Conservation (phyloP, 768 basidiomycete species). For the Cystofilobasidium ferigula region DNA sequence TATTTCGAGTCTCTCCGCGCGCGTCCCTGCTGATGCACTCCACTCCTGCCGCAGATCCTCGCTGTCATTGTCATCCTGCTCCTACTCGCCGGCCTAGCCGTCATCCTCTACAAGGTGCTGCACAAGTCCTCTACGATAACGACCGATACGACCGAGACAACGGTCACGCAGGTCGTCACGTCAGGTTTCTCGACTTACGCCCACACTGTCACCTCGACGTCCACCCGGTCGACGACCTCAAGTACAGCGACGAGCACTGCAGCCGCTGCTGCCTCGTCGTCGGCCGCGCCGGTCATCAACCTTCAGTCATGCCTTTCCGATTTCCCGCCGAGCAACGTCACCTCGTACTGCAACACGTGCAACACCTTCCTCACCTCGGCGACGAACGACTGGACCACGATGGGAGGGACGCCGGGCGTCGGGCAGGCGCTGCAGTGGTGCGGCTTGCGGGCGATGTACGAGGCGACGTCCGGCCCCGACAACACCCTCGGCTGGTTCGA, state of each 20-base stretch:
- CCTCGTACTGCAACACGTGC: conserved; percentile 35
- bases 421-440: conserved; percentile 38
- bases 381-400: conserved; percentile 35
- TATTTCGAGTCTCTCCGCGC: neutral
- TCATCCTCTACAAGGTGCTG: conserved; percentile 10
- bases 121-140: neutral
- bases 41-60: neutral
- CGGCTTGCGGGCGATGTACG: conserved; percentile 33
- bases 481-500: conserved; percentile 25
- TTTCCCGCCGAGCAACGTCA: conserved; percentile 28
- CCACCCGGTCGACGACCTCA: neutral
- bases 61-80: conserved; percentile 6
- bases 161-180: neutral
- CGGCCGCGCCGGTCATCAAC: conserved; percentile 21
- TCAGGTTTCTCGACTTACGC: conserved; percentile 5
- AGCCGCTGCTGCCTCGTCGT: neutral
- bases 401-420: conserved; percentile 34
- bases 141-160: neutral
- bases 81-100: conserved; percentile 7
- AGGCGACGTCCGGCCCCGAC: conserved; percentile 15
- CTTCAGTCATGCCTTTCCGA: conserved; percentile 33
- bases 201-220: conserved; percentile 2
- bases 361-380: conserved; percentile 32
- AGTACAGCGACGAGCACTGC: conserved; percentile 5
- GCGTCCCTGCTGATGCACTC: neutral